A percentile compares a stretch with the other conserved stretches of the same genome.
These are phyloP conservation scores for Cryphonectria carpinicola DNA, from an alignment of 2,329 filamentous ascomycete genomes.

Conservation along the genomic window DNA sequence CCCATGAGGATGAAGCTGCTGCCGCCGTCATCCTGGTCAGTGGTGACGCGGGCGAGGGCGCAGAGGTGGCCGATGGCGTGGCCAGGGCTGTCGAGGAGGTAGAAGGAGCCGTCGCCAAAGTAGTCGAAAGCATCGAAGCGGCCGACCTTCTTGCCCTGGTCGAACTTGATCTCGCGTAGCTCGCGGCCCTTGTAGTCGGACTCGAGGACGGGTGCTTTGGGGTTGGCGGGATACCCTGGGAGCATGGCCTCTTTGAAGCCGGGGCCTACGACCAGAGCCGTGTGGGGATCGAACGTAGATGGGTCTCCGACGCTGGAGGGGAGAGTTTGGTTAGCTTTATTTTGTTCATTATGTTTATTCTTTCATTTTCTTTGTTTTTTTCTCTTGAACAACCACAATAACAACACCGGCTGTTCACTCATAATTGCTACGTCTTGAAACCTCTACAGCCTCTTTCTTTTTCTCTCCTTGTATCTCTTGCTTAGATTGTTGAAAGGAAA, in stretches of 20 bases:
- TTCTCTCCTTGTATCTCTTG: no score
- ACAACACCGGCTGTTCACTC: no score
- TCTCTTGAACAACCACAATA: no score
- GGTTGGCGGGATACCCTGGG: constrained; percentile 32
- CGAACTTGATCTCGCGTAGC: constrained; percentile 35
- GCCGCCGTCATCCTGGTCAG: constrained; percentile 26
- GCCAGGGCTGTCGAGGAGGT: constrained; percentile 27
- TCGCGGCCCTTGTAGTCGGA: constrained; percentile 33
- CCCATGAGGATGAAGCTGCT: constrained; percentile 48
- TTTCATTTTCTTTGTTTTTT: background rate
- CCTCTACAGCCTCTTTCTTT: background rate
- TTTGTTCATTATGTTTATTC: background rate
- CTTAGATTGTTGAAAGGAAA: background rate
- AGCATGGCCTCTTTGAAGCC: constrained; percentile 38
- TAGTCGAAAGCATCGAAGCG: constrained; percentile 27
- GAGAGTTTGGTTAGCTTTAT: background rate
- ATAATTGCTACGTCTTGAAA: no score
- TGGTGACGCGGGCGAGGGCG: constrained; percentile 44
- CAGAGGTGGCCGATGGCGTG: constrained; percentile 31
- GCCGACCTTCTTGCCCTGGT: constrained; percentile 30
- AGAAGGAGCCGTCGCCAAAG: constrained; percentile 27
- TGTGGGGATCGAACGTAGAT: constrained; percentile 33
- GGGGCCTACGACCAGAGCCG: constrained; percentile 34
- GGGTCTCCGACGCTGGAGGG: constrained; percentile 32
- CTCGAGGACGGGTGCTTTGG: constrained; percentile 32